A percentile compares a stretch with the other conserved stretches of the same genome.
Evolutionary conservation across 192 early-diverging fungal genomes (phyloP).

Genomic region (Coemansia sp.): DNA sequence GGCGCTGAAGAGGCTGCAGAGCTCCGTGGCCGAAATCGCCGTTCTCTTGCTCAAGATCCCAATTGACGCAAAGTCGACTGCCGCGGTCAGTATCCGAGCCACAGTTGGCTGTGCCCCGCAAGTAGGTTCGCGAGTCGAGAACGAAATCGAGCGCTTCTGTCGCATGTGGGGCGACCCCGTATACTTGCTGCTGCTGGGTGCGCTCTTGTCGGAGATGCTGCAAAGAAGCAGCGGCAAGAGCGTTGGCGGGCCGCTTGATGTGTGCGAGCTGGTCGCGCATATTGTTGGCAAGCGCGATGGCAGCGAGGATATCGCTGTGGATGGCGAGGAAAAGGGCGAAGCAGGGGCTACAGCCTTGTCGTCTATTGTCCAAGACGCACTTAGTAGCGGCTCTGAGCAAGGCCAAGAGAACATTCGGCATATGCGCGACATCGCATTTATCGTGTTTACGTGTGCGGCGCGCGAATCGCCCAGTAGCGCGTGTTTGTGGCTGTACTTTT

Average conservation of each 20-base stretch:
- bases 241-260: slow-evolving; percentile 2
- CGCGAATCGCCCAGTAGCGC: slow-evolving; percentile 9
- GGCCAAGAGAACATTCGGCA: slow-evolving; percentile 19
- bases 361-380: slow-evolving; percentile 6
- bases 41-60: slow-evolving; percentile 26
- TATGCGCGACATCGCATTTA: slow-evolving; percentile 17
- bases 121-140: slow-evolving; percentile 12
- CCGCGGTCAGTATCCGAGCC: background rate
- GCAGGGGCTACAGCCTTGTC: background rate
- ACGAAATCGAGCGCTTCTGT: slow-evolving; percentile 42
- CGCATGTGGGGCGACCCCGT: slow-evolving; percentile 39
- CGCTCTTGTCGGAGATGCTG: slow-evolving; percentile 22
- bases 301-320: background rate
- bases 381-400: slow-evolving; percentile 8
- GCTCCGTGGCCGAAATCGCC: slow-evolving; percentile 28
- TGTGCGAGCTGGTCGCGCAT: slow-evolving; percentile 17
- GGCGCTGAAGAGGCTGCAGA: slow-evolving; percentile 13
- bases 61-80: background rate
- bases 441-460: slow-evolving; percentile 7
- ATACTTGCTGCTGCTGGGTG: slow-evolving; percentile 24
- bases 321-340: background rate
- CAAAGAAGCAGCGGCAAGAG: background rate
- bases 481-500: slow-evolving; percentile 26
- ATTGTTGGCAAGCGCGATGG: background rate
- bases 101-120: slow-evolving; percentile 14